Evolutionary conservation across 176 grass and related monocot genomes (phyloP).

Genomic region (Carex cristatella): DNA sequence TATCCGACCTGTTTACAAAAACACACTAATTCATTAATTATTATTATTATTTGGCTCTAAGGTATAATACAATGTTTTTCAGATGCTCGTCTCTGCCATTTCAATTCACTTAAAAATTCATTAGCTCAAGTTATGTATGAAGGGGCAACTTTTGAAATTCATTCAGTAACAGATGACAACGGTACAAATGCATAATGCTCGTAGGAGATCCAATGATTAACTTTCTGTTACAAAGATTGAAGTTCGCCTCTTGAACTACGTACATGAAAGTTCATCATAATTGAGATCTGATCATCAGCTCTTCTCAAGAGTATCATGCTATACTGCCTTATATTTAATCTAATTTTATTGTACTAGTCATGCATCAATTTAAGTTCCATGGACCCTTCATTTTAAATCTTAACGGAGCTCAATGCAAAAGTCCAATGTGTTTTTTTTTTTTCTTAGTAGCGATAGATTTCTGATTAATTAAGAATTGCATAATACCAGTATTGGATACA

Average conservation of each 20-base stretch:
- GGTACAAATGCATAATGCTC: background rate
- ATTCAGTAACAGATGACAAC: background rate
- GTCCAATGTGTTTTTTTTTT: background rate
- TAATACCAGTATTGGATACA: background rate
- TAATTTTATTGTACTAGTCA: background rate
- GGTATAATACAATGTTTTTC: background rate
- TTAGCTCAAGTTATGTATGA: background rate
- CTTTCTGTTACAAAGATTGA: background rate
- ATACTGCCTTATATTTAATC: no score
- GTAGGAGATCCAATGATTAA: background rate
- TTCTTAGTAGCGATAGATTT: background rate
- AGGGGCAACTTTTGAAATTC: background rate
- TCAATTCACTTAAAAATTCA: background rate
- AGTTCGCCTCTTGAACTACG: background rate
- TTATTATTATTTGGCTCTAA: no score
- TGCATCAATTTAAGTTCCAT: background rate
- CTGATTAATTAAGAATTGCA: background rate
- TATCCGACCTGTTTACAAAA: no score
- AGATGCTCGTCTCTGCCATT: background rate
- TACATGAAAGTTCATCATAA: background rate
- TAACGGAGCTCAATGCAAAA: background rate
- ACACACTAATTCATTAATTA: no score
- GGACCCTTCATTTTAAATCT: background rate
- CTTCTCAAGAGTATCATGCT: no score
- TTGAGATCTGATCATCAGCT: background rate